Conservation (phyloP, 352 stramenopile species). For the Phytophthora chlamydospora region DNA sequence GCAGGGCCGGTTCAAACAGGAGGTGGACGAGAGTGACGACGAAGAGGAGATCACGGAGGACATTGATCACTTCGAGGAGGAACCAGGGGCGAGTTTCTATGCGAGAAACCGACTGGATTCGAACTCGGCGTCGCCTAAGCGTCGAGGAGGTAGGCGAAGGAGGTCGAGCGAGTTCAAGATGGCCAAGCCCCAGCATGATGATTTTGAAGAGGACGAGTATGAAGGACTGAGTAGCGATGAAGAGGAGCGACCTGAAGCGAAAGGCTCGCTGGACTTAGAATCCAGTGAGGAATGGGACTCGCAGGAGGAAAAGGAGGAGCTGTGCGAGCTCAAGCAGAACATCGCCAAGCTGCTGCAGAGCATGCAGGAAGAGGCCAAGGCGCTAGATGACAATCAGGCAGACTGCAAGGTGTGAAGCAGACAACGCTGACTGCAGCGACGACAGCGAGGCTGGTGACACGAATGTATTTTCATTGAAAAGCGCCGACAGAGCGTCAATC, state of each 20-base stretch:
- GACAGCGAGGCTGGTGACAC: neutral
- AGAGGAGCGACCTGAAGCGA: slow-evolving; percentile 28
- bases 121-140: slow-evolving; percentile 42
- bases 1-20: slow-evolving; percentile 52
- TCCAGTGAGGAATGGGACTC: slow-evolving; percentile 52
- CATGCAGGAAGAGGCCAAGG: slow-evolving; percentile 66
- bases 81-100: slow-evolving; percentile 8
- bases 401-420: slow-evolving; percentile 21
- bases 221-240: slow-evolving; percentile 25
- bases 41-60: slow-evolving; percentile 75
- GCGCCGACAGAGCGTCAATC: slow-evolving; percentile 1
- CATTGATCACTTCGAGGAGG: slow-evolving; percentile 55
- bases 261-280: slow-evolving; percentile 9
- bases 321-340: slow-evolving; percentile 68
- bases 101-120: slow-evolving; percentile 12
- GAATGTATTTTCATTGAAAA: slow-evolving; percentile 24
- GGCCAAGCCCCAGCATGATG: slow-evolving; percentile 44
- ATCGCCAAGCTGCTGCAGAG: slow-evolving; percentile 64
- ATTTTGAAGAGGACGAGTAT: slow-evolving; percentile 32
- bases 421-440: neutral
- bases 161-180: slow-evolving; percentile 25
- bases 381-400: slow-evolving; percentile 44
- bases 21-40: slow-evolving; percentile 36
- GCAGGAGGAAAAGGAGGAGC: slow-evolving; percentile 59
- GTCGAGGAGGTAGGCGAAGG: slow-evolving; percentile 12